Evolutionary conservation across 2,329 filamentous ascomycete species (phyloP).

Genomic region (Teratosphaeria gauchensis): DNA sequence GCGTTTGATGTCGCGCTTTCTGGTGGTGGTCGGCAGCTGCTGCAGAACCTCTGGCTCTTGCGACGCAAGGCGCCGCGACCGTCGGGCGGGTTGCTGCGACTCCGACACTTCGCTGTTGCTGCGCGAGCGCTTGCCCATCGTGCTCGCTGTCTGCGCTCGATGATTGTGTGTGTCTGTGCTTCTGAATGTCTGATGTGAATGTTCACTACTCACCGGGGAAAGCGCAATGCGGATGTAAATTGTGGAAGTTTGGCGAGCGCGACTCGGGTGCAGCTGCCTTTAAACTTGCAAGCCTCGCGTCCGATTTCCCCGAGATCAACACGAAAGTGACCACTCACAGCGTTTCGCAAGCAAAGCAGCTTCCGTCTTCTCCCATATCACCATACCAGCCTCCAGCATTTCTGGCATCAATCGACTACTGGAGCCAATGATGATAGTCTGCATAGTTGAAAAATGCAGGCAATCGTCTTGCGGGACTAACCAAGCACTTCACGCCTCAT

Average conservation of each 20-base stretch:
- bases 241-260: background rate
- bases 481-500: no score
- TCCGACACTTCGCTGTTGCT: background rate
- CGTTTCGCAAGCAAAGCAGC: background rate
- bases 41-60: constrained; percentile 1
- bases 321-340: background rate
- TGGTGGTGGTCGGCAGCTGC: background rate
- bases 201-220: background rate
- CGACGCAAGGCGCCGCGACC: background rate
- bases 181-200: background rate
- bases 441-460: no score
- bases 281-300: background rate
- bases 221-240: background rate
- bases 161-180: background rate
- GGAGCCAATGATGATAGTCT: no score
- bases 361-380: background rate
- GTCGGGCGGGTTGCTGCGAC: background rate
- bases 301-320: background rate
- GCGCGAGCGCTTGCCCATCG: background rate
- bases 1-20: background rate
- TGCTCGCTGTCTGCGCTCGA: background rate
- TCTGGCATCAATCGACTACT: no score
- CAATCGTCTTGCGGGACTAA: no score
- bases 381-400: background rate
- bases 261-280: background rate